A percentile compares a stretch with the other conserved stretches of the same genome.
Evolutionary conservation across 176 grass and related monocot genomes (phyloP).

Genomic region (Aegilops sharonensis): DNA sequence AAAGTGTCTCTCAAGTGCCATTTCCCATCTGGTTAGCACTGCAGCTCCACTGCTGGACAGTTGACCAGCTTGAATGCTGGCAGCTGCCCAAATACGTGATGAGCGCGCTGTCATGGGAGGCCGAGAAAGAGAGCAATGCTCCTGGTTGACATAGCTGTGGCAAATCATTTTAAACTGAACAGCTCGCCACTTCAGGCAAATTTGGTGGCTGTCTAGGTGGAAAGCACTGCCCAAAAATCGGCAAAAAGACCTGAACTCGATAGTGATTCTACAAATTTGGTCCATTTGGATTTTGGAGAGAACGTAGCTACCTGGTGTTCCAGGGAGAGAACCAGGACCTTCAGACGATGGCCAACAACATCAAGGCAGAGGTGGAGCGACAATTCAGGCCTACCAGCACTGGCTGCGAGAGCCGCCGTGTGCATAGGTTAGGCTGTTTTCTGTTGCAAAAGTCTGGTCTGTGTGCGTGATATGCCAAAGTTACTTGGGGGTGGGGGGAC

Average conservation of each 20-base stretch:
- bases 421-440: too few relatives aligned
- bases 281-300: not conserved
- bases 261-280: not conserved
- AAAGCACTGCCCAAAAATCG: not conserved
- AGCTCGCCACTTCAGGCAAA: not conserved
- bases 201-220: not conserved
- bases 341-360: not conserved
- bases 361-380: not conserved
- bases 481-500: not conserved
- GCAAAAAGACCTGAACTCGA: not conserved
- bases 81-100: not conserved
- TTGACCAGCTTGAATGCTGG: not conserved
- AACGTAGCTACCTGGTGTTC: not conserved
- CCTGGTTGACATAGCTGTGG: not conserved
- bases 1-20: not conserved
- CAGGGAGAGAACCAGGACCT: not conserved
- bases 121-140: not conserved
- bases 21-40: not conserved
- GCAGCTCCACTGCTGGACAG: not conserved
- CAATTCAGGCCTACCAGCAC: not conserved
- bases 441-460: not conserved
- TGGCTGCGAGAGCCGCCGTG: too few relatives aligned
- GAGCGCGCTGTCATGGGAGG: too few relatives aligned
- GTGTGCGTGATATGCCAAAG: not conserved
- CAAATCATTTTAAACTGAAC: not conserved